phyloP scores from a whole-genome alignment of 2,329 filamentous ascomycete species.

The Magnaporthiopsis poae region DNA sequence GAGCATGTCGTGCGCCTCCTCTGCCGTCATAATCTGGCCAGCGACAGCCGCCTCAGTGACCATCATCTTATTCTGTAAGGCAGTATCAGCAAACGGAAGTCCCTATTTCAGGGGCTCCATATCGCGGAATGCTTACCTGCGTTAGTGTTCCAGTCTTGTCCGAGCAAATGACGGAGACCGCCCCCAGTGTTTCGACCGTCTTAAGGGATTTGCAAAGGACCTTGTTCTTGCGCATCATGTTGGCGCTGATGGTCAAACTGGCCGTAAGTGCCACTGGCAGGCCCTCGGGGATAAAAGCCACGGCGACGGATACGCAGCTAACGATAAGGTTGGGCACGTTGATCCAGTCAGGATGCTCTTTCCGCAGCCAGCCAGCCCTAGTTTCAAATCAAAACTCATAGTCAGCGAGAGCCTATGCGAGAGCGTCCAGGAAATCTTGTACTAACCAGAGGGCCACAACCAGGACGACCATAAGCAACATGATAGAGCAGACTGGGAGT shows the following conservation, averaged over 20 bases:
- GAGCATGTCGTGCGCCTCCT: slow-evolving; percentile 37
- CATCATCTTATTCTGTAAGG: slow-evolving; percentile 55
- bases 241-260: slow-evolving; percentile 65
- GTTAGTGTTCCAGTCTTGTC: slow-evolving; percentile 69
- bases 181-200: slow-evolving; percentile 66
- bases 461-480: slow-evolving; percentile 54
- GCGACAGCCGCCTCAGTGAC: slow-evolving; percentile 60
- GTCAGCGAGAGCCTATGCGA: slow-evolving; percentile 26
- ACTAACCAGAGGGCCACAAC: slow-evolving; percentile 55
- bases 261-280: slow-evolving; percentile 60
- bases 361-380: slow-evolving; percentile 61
- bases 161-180: slow-evolving; percentile 64
- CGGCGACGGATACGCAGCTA: slow-evolving; percentile 59
- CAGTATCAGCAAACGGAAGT: slow-evolving; percentile 7
- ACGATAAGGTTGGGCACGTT: slow-evolving; percentile 63
- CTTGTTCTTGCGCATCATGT: slow-evolving; percentile 66
- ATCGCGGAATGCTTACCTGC: slow-evolving; percentile 24
- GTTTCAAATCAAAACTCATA: slow-evolving; percentile 26
- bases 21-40: slow-evolving; percentile 34
- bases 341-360: slow-evolving; percentile 59
- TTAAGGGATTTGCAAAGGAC: slow-evolving; percentile 72
- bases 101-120: neutral
- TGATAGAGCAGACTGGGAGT: slow-evolving; percentile 47
- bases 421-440: no score
- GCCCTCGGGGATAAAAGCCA: slow-evolving; percentile 69